A percentile compares a stretch with the other conserved stretches of the same genome.
Conservation (phyloP, 78 protist genomes). For the Guillardia theta region DNA sequence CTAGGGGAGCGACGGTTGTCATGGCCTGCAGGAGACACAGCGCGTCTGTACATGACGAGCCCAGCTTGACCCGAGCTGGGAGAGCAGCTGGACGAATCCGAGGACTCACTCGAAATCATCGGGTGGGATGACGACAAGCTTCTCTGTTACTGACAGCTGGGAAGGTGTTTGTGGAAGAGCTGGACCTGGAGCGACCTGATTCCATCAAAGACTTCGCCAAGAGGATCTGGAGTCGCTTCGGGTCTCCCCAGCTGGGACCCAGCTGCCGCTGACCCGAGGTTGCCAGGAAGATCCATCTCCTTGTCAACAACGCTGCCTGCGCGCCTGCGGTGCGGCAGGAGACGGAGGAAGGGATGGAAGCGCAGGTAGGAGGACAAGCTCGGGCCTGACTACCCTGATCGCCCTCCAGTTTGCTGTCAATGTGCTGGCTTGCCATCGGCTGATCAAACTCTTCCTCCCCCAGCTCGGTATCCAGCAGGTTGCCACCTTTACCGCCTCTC, state of each 20-base stretch:
- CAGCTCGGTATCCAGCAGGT: no score
- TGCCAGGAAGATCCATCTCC: background rate
- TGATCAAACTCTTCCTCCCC: background rate
- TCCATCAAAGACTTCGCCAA: background rate
- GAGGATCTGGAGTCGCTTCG: background rate
- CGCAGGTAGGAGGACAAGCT: no score
- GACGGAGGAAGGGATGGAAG: background rate
- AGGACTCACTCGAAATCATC: background rate
- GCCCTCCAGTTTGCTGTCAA: slow-evolving; percentile 1
- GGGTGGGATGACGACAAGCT: no score
- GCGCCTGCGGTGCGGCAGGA: background rate
- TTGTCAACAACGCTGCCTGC: background rate
- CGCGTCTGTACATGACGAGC: background rate
- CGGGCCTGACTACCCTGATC: no score
- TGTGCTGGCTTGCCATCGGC: background rate
- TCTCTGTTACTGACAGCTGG: no score
- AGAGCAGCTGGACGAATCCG: background rate
- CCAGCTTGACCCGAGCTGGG: background rate
- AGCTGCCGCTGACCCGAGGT: background rate
- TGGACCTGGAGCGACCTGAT: background rate
- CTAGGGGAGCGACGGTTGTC: background rate
- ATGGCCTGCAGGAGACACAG: background rate
- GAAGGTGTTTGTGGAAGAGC: background rate
- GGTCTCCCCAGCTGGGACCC: background rate
- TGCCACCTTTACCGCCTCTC: no score